Evolutionary conservation across 768 basidiomycete species (phyloP), one percentile per base, ranked within the genome.

Genomic region (Termitomyces eurrhizus): DNA sequence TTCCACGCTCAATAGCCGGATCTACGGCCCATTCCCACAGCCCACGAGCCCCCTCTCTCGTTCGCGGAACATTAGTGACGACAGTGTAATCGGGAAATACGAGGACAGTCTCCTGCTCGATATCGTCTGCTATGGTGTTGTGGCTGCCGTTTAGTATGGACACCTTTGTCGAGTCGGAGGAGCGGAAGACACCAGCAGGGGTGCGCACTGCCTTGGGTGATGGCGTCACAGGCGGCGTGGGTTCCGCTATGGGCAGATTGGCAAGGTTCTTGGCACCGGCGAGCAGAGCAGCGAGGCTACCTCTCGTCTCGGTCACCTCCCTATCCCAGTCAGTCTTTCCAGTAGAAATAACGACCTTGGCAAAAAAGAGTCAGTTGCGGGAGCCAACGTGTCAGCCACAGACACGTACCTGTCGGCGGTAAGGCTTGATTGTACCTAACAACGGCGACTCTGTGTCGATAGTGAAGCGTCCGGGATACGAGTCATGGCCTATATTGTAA

Each of bases 81-180:
- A 94, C 80, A 65, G 87, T 93, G 78, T 88, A 98, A 73, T 99
- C 96, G 7, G 96, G 96, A 66, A 99, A 85, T 2, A 98, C 83
- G 46, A 99, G 79, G 18, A 95, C 90, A 0, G 90, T 90, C 65
- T 95, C 89, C 55, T 79, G 76, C 52, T 83, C 78, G 39, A 80
- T 70, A 58, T 86, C 79, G 56, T 86, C 81, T n/a, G 83, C 86
- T 53, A 93, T 74, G 7, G 90, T 85, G 59, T 78, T 78, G 67
- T 93, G 89, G 67, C 89, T 94, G 29, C 92, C 93, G 67, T 96
- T 96, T 49, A 94, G 78, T 39, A 96, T 83, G 2, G 90, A 84
- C 48, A 92, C 77, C 45, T 78, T 78, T 13, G 73, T 78, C 24
- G 83, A 77, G 61, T 86, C 80, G 18, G 82, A 70, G 35, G 85